phyloP scores from a whole-genome alignment of 1,284 basidiomycete genomes.

The Rhodotorula sp. region DNA sequence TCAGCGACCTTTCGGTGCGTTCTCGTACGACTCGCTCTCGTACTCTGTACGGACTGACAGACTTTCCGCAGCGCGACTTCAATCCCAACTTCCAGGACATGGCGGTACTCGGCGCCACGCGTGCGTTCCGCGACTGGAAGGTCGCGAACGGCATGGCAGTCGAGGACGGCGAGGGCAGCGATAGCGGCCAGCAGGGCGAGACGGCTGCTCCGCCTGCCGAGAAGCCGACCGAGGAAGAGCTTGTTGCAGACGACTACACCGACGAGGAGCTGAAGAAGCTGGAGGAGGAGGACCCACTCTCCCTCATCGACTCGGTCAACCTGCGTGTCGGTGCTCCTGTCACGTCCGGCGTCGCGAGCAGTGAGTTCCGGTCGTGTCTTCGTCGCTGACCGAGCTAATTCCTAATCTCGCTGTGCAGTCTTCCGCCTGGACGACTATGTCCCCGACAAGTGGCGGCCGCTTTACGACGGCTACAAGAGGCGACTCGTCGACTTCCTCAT shows the following conservation, averaged over 20 bases:
- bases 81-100: conserved; percentile 99
- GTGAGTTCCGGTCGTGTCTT: conserved; percentile 22
- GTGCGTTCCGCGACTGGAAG: conserved; percentile 79
- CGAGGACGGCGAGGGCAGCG: conserved; percentile 11
- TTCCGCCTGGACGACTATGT: conserved; percentile 80
- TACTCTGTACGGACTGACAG: too few relatives aligned
- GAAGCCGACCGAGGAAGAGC: conserved; percentile 35
- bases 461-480: conserved; percentile 70
- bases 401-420: conserved; percentile 55
- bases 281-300: conserved; percentile 68
- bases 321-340: conserved; percentile 24
- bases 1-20: conserved; percentile 68
- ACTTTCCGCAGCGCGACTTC: conserved; percentile 59
- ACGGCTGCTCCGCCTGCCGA: conserved; percentile 55
- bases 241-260: conserved; percentile 47
- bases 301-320: conserved; percentile 52
- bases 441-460: conserved; percentile 74
- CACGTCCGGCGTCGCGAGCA: conserved; percentile 12
- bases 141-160: conserved; percentile 46
- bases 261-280: conserved; percentile 64
- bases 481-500: conserved; percentile 65
- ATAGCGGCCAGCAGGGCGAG: conserved; percentile 48
- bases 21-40: too few relatives aligned
- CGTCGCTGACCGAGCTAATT: neutral
- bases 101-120: conserved; percentile 94